A percentile compares a stretch with the other conserved stretches of the same genome.
Conservation (phyloP, 75 land plant genomes). For the Larix kaempferi region DNA sequence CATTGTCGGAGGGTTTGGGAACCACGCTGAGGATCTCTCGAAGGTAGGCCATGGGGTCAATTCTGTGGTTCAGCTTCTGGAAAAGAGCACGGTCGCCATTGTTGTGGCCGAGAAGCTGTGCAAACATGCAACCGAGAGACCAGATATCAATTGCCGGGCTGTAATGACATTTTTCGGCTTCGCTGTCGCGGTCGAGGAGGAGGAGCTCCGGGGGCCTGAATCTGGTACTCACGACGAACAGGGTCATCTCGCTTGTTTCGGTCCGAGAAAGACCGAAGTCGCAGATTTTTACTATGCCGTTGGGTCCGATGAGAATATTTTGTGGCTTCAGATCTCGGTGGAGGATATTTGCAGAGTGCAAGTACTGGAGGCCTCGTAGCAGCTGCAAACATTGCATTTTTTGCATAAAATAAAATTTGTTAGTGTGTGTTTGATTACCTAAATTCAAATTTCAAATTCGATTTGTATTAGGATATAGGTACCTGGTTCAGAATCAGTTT, state of each 20-base stretch:
- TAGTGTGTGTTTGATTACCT: no score
- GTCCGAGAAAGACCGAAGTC: constrained; percentile 31
- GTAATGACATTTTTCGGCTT: constrained; percentile 7
- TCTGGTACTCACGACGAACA: constrained; percentile 26
- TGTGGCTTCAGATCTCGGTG: constrained; percentile 40
- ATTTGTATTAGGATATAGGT: no score
- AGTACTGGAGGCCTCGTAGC: constrained; percentile 26
- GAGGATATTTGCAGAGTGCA: constrained; percentile 38
- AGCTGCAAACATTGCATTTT: no score
- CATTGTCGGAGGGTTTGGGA: no score
- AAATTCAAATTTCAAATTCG: no score
- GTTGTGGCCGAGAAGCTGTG: constrained; percentile 29
- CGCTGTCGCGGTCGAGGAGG: neutral
- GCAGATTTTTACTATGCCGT: constrained; percentile 28
- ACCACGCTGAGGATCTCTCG: no score
- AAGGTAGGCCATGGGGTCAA: no score
- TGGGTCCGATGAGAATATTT: constrained; percentile 31
- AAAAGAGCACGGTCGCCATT: no score
- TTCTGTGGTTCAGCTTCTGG: no score
- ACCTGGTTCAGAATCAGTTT: no score
- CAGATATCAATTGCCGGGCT: constrained; percentile 42
- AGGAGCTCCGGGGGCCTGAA: constrained; percentile 46
- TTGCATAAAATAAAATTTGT: no score
- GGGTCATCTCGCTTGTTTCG: constrained; percentile 25
- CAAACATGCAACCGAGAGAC: constrained; percentile 47